Evolutionary conservation across 257 asterid genomes (phyloP), one percentile per base, ranked within the genome.

Genomic region (Misopates orontium): DNA sequence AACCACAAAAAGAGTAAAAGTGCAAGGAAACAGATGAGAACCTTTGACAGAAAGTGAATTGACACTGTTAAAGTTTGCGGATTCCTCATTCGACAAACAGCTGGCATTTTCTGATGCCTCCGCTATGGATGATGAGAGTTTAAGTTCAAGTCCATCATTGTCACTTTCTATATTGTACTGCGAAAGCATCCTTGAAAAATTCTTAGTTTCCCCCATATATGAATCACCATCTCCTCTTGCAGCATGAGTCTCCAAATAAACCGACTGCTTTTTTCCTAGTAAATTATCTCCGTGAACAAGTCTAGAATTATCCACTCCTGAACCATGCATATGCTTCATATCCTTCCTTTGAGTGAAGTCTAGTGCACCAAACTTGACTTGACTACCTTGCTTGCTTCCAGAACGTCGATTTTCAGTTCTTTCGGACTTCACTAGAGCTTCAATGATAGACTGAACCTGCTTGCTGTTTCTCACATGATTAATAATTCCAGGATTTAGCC

Each of bases 371-470:
- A 65, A 78, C 77, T 74, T 82, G 32, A 20, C 64, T 55, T 64
- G 90, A 39, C 56, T 69, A 54, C 48, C 42, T 62, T 73, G 69
- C 75, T 76, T 73, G 72, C 58, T 72, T 60, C 67, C 87, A 47
- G 81, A 66, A 58, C 13, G 66, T 39, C 28, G 67, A 55, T 72
- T 77, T 72, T 85, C 91, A 17, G 5, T 68, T 69, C 71, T 76
- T 76, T 87, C 87, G 9, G 96, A 88, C 53, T 50, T 88, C 73
- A 95, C 85, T 5, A 95, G 62, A n/a, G 95, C 88, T 78, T 81
- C 95, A 23, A 95, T 91, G 62, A 95, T 91, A 12, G 98, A 83
- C 67, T 80, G 91, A 62, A 95, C 99, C 72, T 91, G 99, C 68
- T 81, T 91, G 44, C 94, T 84, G 78, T 95, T 95, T 67, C 99